phyloP scores from a whole-genome alignment of 768 basidiomycete genomes.

The Leccinum barrowsii region DNA sequence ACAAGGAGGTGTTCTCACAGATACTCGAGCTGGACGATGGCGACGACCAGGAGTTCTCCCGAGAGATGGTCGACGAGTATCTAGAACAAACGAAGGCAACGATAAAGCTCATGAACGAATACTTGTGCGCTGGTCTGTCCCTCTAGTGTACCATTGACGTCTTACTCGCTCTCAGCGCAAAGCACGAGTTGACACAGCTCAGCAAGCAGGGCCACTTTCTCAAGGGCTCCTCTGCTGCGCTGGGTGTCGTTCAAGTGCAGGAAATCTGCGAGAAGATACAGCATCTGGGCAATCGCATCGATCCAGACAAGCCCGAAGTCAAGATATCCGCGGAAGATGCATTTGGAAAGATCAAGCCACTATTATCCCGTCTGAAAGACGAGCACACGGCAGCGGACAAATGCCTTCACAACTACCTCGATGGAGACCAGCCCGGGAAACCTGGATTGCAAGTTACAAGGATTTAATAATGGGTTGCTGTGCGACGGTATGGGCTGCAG shows the following conservation, averaged over 20 bases:
- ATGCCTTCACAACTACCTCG: conserved; percentile 51
- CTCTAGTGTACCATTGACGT: conserved; percentile 9
- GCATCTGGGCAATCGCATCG: conserved; percentile 61
- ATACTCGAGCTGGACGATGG: conserved; percentile 91
- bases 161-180: conserved; percentile 37
- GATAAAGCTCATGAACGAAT: conserved; percentile 72
- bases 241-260: conserved; percentile 82
- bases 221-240: conserved; percentile 94
- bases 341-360: conserved; percentile 49
- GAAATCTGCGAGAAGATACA: conserved; percentile 88
- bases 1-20: conserved; percentile 80
- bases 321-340: conserved; percentile 51
- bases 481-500: conserved; percentile 10
- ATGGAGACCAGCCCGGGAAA: background rate
- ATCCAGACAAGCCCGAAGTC: conserved; percentile 50
- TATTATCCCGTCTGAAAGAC: conserved; percentile 56
- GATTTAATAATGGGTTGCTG: conserved; percentile 8
- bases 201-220: conserved; percentile 87
- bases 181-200: conserved; percentile 60
- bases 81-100: conserved; percentile 76
- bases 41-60: conserved; percentile 72
- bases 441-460: background rate
- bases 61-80: conserved; percentile 74
- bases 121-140: conserved; percentile 59
- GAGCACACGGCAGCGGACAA: conserved; percentile 69